Percentiles rank a stretch among this genome's conserved stretches.
phyloP scores from a whole-genome alignment of 2,329 filamentous ascomycete species.

The Aspergillus jensenii region DNA sequence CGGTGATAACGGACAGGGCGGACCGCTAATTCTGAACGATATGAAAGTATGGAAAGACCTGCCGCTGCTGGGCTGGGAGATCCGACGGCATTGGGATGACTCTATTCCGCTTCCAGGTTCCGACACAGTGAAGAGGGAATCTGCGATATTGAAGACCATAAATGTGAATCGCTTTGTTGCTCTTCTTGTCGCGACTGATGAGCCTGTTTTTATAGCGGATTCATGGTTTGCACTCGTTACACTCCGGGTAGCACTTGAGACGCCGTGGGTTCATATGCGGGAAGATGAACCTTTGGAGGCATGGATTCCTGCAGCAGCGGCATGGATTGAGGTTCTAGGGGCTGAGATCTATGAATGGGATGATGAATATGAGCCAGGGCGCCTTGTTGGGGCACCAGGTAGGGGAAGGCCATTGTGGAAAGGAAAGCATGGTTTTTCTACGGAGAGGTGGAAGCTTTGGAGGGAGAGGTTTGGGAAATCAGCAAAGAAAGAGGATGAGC shows the following conservation, averaged over 20 bases:
- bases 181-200: constrained; percentile 9
- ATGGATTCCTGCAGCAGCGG: constrained; percentile 9
- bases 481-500: neutral
- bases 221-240: constrained; percentile 9
- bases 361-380: neutral
- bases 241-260: constrained; percentile 7
- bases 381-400: neutral
- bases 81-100: constrained; percentile 13
- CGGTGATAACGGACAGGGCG: neutral
- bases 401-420: constrained; percentile 11
- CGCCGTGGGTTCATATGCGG: neutral
- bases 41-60: constrained; percentile 16
- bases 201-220: constrained; percentile 1
- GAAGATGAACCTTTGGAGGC: neutral
- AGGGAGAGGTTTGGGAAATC: constrained; percentile 10
- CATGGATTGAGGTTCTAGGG: constrained; percentile 14
- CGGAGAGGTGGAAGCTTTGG: constrained; percentile 11
- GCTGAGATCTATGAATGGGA: constrained; percentile 14
- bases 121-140: neutral
- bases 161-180: constrained; percentile 7
- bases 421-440: constrained; percentile 13
- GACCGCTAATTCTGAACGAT: neutral
- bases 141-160: neutral
- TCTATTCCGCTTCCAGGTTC: neutral
- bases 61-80: constrained; percentile 12